phyloP scores from a whole-genome alignment of 1,139 yeast genomes.

The Pichia sp. region DNA sequence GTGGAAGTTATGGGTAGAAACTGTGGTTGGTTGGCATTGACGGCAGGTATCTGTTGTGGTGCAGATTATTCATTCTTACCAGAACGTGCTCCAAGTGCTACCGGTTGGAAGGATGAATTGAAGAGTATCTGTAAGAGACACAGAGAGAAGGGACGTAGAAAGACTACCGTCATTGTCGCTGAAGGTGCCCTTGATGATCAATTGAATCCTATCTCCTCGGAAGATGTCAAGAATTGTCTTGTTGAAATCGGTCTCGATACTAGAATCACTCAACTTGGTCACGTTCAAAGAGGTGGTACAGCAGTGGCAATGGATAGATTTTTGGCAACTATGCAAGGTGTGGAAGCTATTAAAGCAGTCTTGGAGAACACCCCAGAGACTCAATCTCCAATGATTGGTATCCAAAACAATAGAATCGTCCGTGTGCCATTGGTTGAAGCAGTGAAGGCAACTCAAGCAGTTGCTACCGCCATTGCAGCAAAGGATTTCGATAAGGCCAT shows the following conservation, averaged over 20 bases:
- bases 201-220: conserved; percentile 72
- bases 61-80: conserved; percentile 95
- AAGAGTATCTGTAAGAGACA: conserved; percentile 66
- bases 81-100: conserved; percentile 69
- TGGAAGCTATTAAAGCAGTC: conserved; percentile 93
- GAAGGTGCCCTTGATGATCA: conserved; percentile 93
- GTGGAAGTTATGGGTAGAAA: conserved; percentile 99
- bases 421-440: conserved; percentile 85
- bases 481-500: conserved; percentile 85
- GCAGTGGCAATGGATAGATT: conserved; percentile 92
- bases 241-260: conserved; percentile 86
- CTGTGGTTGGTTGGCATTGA: conserved; percentile 97
- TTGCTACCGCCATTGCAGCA: conserved; percentile 73
- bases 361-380: conserved; percentile 82
- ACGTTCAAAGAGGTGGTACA: conserved; percentile 97
- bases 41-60: conserved; percentile 94
- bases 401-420: conserved; percentile 78
- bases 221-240: conserved; percentile 71
- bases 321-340: conserved; percentile 93
- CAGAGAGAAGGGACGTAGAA: conserved; percentile 81
- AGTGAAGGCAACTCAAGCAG: conserved; percentile 75
- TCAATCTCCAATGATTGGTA: conserved; percentile 93
- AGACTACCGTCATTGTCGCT: conserved; percentile 92
- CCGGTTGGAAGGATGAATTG: conserved; percentile 71
- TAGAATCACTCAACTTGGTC: conserved; percentile 91